Conservation (phyloP, 2,329 filamentous ascomycete genomes). For the Colletotrichum sp. region DNA sequence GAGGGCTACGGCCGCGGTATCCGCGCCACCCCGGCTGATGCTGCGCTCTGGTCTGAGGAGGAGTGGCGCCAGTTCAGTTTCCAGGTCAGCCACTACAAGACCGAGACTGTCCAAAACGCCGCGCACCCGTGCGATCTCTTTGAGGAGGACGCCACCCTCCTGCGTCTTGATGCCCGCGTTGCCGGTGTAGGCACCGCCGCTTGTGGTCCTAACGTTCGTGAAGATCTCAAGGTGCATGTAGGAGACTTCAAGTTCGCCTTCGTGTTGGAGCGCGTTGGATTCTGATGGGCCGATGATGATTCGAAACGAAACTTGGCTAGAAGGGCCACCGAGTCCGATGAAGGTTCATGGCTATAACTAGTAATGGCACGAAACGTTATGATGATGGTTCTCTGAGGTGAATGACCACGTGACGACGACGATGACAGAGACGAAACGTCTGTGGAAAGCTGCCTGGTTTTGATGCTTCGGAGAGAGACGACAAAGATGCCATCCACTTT, state of each 20-base stretch:
- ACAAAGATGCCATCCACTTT: background rate
- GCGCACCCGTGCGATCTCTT: conserved; percentile 69
- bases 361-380: background rate
- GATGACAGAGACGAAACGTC: background rate
- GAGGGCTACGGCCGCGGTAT: conserved; percentile 33
- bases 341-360: background rate
- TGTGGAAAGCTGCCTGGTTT: background rate
- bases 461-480: background rate
- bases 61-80: conserved; percentile 54
- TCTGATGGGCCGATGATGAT: background rate
- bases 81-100: conserved; percentile 58
- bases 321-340: background rate
- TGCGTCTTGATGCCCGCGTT: conserved; percentile 51
- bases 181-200: conserved; percentile 55
- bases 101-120: conserved; percentile 59
- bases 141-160: conserved; percentile 48
- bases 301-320: background rate
- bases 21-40: conserved; percentile 27
- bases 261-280: conserved; percentile 36
- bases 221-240: conserved; percentile 48
- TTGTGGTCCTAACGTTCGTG: conserved; percentile 52
- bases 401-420: background rate
- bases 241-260: conserved; percentile 48
- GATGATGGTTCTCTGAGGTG: background rate
- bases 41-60: conserved; percentile 37